phyloP scores from a whole-genome alignment of 768 basidiomycete genomes.

The Xerocomus brunneocitrinus region DNA sequence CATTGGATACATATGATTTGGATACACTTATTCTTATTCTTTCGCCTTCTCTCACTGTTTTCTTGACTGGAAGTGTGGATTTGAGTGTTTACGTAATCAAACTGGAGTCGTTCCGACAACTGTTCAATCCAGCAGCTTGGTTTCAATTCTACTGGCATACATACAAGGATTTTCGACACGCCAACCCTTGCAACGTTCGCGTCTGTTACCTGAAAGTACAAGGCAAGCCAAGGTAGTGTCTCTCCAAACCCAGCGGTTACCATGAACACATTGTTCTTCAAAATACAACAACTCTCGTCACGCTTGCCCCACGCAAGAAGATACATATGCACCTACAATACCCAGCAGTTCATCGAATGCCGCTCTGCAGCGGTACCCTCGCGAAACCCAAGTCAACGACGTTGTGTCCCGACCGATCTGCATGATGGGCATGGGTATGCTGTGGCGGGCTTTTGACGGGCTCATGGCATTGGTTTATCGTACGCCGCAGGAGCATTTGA shows the following conservation, averaged over 20 bases:
- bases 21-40: too few relatives aligned
- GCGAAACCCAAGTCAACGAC: too few relatives aligned
- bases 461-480: not conserved
- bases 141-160: not conserved
- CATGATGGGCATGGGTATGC: too few relatives aligned
- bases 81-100: too few relatives aligned
- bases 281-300: constrained; percentile 6
- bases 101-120: too few relatives aligned
- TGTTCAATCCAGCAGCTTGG: too few relatives aligned
- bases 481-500: constrained; percentile 21
- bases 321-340: constrained; percentile 2
- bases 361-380: not conserved
- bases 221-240: not conserved
- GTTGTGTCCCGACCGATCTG: too few relatives aligned
- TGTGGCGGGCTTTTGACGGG: too few relatives aligned
- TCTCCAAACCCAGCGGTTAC: not conserved
- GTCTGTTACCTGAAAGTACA: not conserved
- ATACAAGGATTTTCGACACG: not conserved
- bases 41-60: too few relatives aligned
- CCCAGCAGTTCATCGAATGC: not conserved
- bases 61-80: too few relatives aligned
- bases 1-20: not conserved
- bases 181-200: not conserved
- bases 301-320: not conserved
- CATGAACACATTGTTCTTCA: constrained; percentile 11